Percentiles rank a stretch among this genome's conserved stretches.
Evolutionary conservation across 768 basidiomycete species (phyloP).

Genomic region (Austroboletus eburneus): DNA sequence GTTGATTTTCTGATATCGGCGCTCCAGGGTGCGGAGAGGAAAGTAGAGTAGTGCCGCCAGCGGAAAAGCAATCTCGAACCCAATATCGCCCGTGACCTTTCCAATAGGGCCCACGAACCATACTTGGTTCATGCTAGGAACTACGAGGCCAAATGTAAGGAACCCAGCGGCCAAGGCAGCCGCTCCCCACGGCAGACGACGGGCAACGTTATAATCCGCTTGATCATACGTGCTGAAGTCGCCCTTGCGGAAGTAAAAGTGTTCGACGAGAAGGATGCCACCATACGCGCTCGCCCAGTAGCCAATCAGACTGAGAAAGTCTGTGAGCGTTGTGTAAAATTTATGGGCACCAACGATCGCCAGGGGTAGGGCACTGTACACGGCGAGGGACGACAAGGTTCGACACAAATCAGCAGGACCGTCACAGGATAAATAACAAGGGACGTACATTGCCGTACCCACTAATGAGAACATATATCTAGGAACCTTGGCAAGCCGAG

Average conservation of each 20-base stretch:
- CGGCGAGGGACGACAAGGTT: not conserved
- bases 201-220: constrained; percentile 47
- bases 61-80: constrained; percentile 57
- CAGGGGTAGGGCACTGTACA: constrained; percentile 55
- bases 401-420: constrained; percentile 6
- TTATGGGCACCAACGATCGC: constrained; percentile 64
- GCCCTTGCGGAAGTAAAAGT: constrained; percentile 56
- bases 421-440: not conserved
- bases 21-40: constrained; percentile 50
- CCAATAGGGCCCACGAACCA: constrained; percentile 74
- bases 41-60: constrained; percentile 47
- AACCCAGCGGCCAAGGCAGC: constrained; percentile 54
- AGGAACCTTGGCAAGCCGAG: constrained; percentile 53
- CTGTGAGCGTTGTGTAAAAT: constrained; percentile 60
- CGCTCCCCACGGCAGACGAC: constrained; percentile 54
- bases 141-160: constrained; percentile 50
- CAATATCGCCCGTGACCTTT: constrained; percentile 61
- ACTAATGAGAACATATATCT: constrained; percentile 67
- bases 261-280: constrained; percentile 60
- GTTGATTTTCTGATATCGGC: constrained; percentile 28
- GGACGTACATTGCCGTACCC: constrained; percentile 59
- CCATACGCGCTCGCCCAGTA: constrained; percentile 60
- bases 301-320: constrained; percentile 67
- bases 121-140: constrained; percentile 67
- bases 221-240: constrained; percentile 48